A percentile compares a stretch with the other conserved stretches of the same genome.
Evolutionary conservation across 495 filamentous ascomycete genomes (phyloP).

Genomic region (Penicillium desertorum): DNA sequence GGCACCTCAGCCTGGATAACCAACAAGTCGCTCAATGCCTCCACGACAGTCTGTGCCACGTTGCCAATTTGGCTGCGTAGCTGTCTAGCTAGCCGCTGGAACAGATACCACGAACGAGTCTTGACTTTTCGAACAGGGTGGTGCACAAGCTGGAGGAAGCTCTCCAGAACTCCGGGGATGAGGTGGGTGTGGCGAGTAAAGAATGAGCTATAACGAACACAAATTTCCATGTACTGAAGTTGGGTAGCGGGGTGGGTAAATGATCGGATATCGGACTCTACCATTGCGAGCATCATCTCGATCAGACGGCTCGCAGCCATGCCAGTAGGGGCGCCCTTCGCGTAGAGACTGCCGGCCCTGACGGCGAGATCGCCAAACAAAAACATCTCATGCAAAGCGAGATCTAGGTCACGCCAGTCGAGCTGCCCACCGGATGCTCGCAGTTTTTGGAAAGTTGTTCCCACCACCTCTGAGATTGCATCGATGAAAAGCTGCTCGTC

Average conservation of each 20-base stretch:
- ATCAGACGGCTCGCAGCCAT: conserved; percentile 73
- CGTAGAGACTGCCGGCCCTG: conserved; percentile 76
- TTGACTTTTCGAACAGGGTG: conserved; percentile 81
- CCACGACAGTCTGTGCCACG: conserved; percentile 83
- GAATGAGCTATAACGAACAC: conserved; percentile 88
- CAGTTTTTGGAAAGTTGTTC: conserved; percentile 74
- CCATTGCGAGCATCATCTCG: conserved; percentile 91
- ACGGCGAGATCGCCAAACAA: conserved; percentile 92
- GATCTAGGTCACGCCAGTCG: conserved; percentile 93
- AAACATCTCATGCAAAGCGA: conserved; percentile 95
- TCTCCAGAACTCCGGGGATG: conserved; percentile 84
- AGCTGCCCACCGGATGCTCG: conserved; percentile 67
- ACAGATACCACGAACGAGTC: conserved; percentile 93
- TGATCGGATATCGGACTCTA: conserved; percentile 80
- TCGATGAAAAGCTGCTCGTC: conserved; percentile 84
- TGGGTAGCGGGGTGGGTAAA: conserved; percentile 90
- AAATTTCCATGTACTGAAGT: conserved; percentile 97
- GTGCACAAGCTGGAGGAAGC: conserved; percentile 86
- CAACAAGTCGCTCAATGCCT: conserved; percentile 83
- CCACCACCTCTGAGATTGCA: conserved; percentile 78
- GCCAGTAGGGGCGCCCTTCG: conserved; percentile 74
- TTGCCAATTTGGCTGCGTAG: conserved; percentile 79
- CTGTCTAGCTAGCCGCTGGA: conserved; percentile 89
- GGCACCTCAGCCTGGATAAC: conserved; percentile 87
- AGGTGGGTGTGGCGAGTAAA: conserved; percentile 77